Conservation (phyloP, 2,329 filamentous ascomycete genomes). For the Diaporthe humulicola region DNA sequence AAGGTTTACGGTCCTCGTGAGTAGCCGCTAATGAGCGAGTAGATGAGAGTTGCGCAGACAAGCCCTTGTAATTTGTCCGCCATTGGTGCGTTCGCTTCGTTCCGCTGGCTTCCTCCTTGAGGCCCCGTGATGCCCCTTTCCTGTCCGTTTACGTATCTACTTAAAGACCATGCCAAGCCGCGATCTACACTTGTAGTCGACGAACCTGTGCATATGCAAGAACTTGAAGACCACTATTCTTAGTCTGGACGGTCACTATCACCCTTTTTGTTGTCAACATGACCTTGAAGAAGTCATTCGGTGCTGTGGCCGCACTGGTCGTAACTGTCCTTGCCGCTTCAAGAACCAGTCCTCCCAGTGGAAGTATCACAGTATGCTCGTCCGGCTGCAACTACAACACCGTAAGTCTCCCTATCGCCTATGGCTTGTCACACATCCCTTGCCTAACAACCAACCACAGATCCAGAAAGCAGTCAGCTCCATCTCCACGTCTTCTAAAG, state of each 20-base stretch:
- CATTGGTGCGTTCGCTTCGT: neutral
- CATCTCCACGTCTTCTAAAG: conserved; percentile 32
- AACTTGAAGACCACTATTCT: neutral
- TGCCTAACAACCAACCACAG: conserved; percentile 3
- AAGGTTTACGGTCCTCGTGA: neutral
- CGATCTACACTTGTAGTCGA: neutral
- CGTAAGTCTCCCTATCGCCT: neutral
- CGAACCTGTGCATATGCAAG: neutral
- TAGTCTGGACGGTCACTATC: neutral
- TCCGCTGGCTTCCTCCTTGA: neutral
- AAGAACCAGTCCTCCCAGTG: conserved; percentile 37
- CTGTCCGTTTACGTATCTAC: conserved; percentile 11
- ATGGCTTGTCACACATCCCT: too few species aligned
- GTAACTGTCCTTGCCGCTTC: conserved; percentile 29
- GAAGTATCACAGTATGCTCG: conserved; percentile 38
- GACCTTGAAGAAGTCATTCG: conserved; percentile 29
- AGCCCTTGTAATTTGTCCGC: conserved; percentile 25
- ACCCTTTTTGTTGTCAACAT: conserved; percentile 12
- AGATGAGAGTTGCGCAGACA: neutral
- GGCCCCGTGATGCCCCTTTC: conserved; percentile 4
- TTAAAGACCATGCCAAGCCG: conserved; percentile 33
- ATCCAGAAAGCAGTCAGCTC: conserved; percentile 39
- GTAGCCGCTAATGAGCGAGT: neutral
- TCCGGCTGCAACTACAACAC: conserved; percentile 37
- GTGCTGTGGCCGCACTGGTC: conserved; percentile 35